These are phyloP conservation scores for Alternaria incomplexa DNA, from an alignment of 2,329 filamentous ascomycete genomes.

Conservation along the genomic window DNA sequence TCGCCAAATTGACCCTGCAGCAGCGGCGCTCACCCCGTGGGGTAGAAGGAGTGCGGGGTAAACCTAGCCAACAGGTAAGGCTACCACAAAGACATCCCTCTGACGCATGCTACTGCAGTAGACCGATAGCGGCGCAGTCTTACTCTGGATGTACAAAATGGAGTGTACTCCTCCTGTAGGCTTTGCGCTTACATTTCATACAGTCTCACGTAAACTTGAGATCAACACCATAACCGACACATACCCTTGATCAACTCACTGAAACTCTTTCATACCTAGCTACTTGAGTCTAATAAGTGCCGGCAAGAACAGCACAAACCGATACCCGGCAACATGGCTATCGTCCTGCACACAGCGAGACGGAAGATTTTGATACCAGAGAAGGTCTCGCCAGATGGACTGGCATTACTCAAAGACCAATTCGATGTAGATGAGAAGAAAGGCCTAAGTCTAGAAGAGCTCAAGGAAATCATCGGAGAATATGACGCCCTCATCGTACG, in stretches of 20 bases:
- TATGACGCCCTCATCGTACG: constrained; percentile 81
- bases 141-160: constrained; percentile 16
- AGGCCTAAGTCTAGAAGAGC: constrained; percentile 66
- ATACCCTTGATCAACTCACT: background rate
- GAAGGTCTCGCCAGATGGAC: constrained; percentile 79
- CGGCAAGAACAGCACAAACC: background rate
- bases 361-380: constrained; percentile 75
- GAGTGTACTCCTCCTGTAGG: background rate
- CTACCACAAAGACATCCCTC: constrained; percentile 26
- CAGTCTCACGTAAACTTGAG: background rate
- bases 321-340: constrained; percentile 33
- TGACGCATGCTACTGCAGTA: constrained; percentile 26
- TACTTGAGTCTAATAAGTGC: too few species aligned
- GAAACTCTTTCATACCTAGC: background rate
- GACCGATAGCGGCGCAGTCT: constrained; percentile 36
- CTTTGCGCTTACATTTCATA: background rate
- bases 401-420: constrained; percentile 69
- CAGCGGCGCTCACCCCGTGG: constrained; percentile 25
- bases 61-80: constrained; percentile 27
- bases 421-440: constrained; percentile 74
- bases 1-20: background rate
- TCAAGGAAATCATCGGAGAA: constrained; percentile 69
- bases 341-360: constrained; percentile 34
- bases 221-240: background rate
- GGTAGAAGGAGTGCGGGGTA: constrained; percentile 43